Percentiles rank a stretch among this genome's conserved stretches.
Conservation (phyloP, 805 yeast genomes). For the Wickerhamiella brachini region DNA sequence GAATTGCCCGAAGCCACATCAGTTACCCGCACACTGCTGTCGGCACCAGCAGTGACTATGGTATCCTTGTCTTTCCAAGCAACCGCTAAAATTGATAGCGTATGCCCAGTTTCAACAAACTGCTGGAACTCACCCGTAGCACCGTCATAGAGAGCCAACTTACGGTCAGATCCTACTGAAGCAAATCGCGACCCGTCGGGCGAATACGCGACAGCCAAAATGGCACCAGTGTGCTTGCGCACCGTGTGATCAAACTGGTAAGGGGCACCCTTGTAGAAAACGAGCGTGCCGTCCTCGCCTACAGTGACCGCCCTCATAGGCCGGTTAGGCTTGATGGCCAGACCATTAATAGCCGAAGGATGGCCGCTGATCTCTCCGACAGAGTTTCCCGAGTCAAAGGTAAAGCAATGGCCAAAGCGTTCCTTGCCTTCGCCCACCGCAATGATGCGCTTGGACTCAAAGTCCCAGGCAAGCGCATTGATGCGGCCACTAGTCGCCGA, state of each 20-base stretch:
- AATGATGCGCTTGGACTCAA: constrained; percentile 69
- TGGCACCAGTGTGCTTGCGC: constrained; percentile 63
- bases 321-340: constrained; percentile 67
- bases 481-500: constrained; percentile 69
- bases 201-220: constrained; percentile 68
- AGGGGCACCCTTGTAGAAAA: constrained; percentile 85
- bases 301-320: constrained; percentile 92
- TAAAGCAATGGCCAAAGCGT: constrained; percentile 79
- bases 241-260: constrained; percentile 68
- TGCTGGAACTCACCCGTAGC: constrained; percentile 62
- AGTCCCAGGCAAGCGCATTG: constrained; percentile 82
- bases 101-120: constrained; percentile 37
- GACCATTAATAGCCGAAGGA: constrained; percentile 68
- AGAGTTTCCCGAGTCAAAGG: constrained; percentile 93
- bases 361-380: constrained; percentile 95
- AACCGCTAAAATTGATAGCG: constrained; percentile 70
- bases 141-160: constrained; percentile 70
- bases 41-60: constrained; percentile 72
- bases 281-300: constrained; percentile 74
- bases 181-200: constrained; percentile 65
- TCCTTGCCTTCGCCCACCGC: constrained; percentile 95
- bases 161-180: constrained; percentile 76
- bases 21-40: constrained; percentile 59
- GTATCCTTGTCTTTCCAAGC: constrained; percentile 48
- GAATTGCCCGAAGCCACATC: constrained; percentile 32